phyloP scores from a whole-genome alignment of 148 eudicot species.

The Chenopodium suecicum region DNA sequence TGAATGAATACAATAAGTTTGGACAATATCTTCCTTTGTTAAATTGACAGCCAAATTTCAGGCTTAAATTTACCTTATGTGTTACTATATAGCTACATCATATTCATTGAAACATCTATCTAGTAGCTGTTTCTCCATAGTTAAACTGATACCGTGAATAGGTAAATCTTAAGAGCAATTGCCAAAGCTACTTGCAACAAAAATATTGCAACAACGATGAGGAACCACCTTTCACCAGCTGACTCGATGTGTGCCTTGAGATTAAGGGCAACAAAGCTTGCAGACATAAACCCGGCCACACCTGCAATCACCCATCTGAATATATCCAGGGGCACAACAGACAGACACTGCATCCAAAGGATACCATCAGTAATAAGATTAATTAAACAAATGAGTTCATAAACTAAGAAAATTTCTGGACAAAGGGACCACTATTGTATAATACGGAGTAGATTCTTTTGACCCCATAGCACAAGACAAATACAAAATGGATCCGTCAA shows the following conservation, averaged over 20 bases:
- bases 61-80: constrained; percentile 22
- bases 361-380: constrained; percentile 6
- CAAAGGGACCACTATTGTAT: neutral
- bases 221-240: constrained; percentile 93
- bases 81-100: constrained; percentile 19
- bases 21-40: neutral
- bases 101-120: constrained; percentile 3
- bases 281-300: constrained; percentile 92
- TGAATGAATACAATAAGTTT: constrained; percentile 41
- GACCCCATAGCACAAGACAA: neutral
- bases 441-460: neutral
- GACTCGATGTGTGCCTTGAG: constrained; percentile 79
- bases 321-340: constrained; percentile 67
- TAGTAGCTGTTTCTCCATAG: neutral
- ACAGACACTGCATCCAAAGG: constrained; percentile 68
- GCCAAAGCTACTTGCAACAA: constrained; percentile 88
- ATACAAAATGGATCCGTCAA: neutral
- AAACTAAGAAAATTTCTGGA: neutral
- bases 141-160: constrained; percentile 70
- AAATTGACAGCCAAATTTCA: constrained; percentile 13
- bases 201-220: constrained; percentile 87
- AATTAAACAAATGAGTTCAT: neutral
- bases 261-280: constrained; percentile 93
- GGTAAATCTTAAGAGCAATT: constrained; percentile 65
- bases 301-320: constrained; percentile 92